Evolutionary conservation across 164 flowering plant species (phyloP).

Genomic region (Piper betle): DNA sequence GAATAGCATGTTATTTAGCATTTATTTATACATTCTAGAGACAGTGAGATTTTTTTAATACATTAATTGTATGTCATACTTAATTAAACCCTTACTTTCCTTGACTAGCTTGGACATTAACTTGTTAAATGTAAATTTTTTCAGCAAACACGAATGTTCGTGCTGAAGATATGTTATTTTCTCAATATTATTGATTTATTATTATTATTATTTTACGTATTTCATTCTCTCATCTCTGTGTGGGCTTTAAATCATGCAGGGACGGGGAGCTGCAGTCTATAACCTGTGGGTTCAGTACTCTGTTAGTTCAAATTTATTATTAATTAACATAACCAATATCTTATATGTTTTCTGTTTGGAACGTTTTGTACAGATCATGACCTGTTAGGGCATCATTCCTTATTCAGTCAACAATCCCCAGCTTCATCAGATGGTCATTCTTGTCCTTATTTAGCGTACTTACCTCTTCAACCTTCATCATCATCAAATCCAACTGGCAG

Average conservation of each 20-base stretch:
- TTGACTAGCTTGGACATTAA: too few species aligned
- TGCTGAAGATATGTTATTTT: too few species aligned
- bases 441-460: constrained; percentile 71
- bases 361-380: constrained; percentile 55
- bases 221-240: not conserved
- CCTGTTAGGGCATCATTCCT: constrained; percentile 50
- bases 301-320: not conserved
- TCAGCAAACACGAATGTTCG: too few species aligned
- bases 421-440: constrained; percentile 63
- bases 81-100: too few species aligned
- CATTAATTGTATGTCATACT: too few species aligned
- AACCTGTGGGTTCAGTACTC: constrained; percentile 26
- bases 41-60: too few species aligned
- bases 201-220: too few species aligned
- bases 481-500: constrained; percentile 48
- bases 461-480: constrained; percentile 62
- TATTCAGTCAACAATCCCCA: constrained; percentile 61
- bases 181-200: too few species aligned
- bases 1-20: too few species aligned
- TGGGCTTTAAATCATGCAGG: constrained; percentile 19
- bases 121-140: too few species aligned
- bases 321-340: too few species aligned
- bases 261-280: constrained; percentile 60
- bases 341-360: not conserved
- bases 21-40: too few species aligned